Conservation (phyloP, 495 filamentous ascomycete genomes). For the Clohesyomyces aquaticus region DNA sequence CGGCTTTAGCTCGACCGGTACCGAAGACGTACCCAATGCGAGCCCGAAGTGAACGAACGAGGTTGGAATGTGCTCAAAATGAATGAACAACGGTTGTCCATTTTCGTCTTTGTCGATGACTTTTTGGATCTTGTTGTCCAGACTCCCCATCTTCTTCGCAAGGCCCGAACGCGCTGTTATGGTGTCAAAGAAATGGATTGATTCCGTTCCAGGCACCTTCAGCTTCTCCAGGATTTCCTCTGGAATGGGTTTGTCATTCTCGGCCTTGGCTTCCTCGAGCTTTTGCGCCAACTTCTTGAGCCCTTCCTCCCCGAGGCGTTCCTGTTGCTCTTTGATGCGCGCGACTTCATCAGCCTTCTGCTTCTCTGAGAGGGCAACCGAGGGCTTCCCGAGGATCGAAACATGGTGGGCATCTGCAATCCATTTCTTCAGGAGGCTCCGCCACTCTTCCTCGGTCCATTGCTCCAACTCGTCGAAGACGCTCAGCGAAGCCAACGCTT, state of each 20-base stretch:
- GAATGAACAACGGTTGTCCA: conserved; percentile 79
- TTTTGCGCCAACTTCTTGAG: conserved; percentile 72
- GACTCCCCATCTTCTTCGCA: conserved; percentile 68
- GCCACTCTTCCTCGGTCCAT: conserved; percentile 86
- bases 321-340: conserved; percentile 63
- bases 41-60: conserved; percentile 85
- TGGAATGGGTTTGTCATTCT: conserved; percentile 82
- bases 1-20: conserved; percentile 76
- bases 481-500: conserved; percentile 65
- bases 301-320: conserved; percentile 65
- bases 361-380: conserved; percentile 67
- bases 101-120: conserved; percentile 69
- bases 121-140: conserved; percentile 72
- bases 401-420: conserved; percentile 83
- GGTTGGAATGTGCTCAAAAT: conserved; percentile 90
- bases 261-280: conserved; percentile 76
- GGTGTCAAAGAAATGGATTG: conserved; percentile 92
- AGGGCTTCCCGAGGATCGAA: conserved; percentile 72
- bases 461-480: conserved; percentile 76
- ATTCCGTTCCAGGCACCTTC: conserved; percentile 77
- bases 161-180: conserved; percentile 81
- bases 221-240: conserved; percentile 76
- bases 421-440: conserved; percentile 78
- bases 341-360: conserved; percentile 69
- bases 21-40: conserved; percentile 73